phyloP scores from a whole-genome alignment of 192 early-diverging fungal genomes.

The Chytriomyces sp. region DNA sequence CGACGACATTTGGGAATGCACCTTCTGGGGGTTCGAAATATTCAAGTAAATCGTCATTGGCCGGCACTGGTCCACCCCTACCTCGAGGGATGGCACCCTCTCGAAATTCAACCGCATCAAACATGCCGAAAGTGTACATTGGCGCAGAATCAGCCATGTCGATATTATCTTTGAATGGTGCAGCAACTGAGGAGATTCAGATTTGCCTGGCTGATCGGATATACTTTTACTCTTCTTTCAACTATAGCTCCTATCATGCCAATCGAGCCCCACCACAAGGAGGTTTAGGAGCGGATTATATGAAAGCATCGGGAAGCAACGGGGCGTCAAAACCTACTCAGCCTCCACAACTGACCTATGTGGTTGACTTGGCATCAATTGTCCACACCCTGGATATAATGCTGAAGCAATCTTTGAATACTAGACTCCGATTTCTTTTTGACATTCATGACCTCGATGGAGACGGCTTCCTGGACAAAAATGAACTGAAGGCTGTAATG shows the following conservation, averaged over 20 bases:
- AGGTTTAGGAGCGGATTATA: conserved; percentile 41
- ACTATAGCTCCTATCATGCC: conserved; percentile 54
- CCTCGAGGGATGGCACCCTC: conserved; percentile 16
- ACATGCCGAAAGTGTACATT: neutral
- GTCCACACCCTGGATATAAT: conserved; percentile 62
- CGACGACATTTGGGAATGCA: neutral
- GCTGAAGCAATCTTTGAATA: conserved; percentile 62
- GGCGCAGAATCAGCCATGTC: neutral
- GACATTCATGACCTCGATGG: conserved; percentile 65
- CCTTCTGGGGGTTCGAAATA: neutral
- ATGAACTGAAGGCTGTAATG: conserved; percentile 63
- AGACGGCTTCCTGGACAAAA: conserved; percentile 58
- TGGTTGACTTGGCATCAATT: conserved; percentile 64
- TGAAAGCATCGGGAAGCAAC: neutral
- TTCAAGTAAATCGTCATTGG: neutral
- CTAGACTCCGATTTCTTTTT: conserved; percentile 60
- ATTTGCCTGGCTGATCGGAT: conserved; percentile 56
- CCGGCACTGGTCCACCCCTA: neutral
- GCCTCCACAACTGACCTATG: conserved; percentile 22
- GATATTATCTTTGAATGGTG: neutral
- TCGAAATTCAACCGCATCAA: neutral
- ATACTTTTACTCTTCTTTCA: conserved; percentile 62
- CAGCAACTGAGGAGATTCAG: conserved; percentile 42
- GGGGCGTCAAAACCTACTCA: neutral
- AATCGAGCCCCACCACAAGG: conserved; percentile 39